A percentile compares a stretch with the other conserved stretches of the same genome.
Evolutionary conservation across 306 rosid genomes (phyloP).

Genomic region (Erythrophleum fordii): DNA sequence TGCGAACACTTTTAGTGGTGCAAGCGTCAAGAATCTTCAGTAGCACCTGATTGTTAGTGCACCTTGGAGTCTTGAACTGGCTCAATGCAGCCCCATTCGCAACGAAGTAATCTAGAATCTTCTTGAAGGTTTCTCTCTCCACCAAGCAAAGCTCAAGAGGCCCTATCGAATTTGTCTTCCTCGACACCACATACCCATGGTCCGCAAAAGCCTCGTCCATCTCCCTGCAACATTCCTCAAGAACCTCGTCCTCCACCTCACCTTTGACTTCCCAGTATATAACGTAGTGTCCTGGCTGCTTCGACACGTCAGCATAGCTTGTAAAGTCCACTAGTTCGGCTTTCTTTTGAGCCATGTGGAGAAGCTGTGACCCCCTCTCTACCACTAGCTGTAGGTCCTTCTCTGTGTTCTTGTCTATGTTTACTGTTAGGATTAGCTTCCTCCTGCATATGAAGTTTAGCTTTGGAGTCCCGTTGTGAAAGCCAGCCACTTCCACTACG

Average conservation of each 20-base stretch:
- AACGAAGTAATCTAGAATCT: conserved; percentile 65
- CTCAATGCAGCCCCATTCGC: conserved; percentile 66
- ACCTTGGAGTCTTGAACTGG: conserved; percentile 83
- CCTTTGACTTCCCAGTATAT: conserved; percentile 82
- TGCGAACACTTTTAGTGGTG: conserved; percentile 47
- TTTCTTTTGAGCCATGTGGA: conserved; percentile 27
- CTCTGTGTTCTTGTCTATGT: conserved; percentile 82
- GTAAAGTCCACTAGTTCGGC: conserved; percentile 79
- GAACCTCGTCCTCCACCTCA: conserved; percentile 55
- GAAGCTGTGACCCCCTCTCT: conserved; percentile 60
- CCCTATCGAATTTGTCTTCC: conserved; percentile 60
- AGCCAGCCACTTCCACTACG: conserved; percentile 78
- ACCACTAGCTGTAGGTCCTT: conserved; percentile 73
- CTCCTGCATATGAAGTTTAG: conserved; percentile 67
- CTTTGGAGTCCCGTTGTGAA: conserved; percentile 69
- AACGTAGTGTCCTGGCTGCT: conserved; percentile 68
- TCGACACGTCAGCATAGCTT: conserved; percentile 57
- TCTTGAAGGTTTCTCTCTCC: conserved; percentile 64
- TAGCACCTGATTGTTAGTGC: conserved; percentile 58
- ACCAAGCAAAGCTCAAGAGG: conserved; percentile 71
- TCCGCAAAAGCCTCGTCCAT: conserved; percentile 74
- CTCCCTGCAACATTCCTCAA: conserved; percentile 53
- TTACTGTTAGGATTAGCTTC: conserved; percentile 65
- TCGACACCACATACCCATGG: conserved; percentile 72
- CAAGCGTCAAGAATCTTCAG: conserved; percentile 56